A percentile compares a stretch with the other conserved stretches of the same genome.
These are phyloP conservation scores for Trametes versicolor DNA, from an alignment of 1,284 basidiomycete species.

Conservation along the genomic window DNA sequence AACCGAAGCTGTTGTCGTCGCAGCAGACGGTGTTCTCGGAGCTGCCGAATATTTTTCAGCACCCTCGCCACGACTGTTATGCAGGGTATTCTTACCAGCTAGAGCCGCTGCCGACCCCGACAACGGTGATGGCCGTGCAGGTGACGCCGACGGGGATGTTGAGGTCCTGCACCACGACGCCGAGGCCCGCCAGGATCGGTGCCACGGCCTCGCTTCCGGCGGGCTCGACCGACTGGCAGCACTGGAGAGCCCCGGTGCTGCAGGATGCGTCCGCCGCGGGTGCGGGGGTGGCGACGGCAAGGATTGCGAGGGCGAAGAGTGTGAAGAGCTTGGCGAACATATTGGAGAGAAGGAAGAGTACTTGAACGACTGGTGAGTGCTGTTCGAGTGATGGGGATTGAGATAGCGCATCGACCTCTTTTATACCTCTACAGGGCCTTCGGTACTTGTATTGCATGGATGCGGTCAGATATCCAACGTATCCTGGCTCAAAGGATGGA, in stretches of 20 bases:
- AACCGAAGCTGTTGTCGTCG: constrained; percentile 14
- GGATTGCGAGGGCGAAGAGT: constrained; percentile 3
- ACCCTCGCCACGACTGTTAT: no score
- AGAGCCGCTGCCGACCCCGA: constrained; percentile 30
- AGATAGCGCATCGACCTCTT: background rate
- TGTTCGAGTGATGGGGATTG: constrained; percentile 10
- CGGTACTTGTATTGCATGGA: background rate
- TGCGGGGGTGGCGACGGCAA: constrained; percentile 3
- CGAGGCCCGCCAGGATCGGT: constrained; percentile 28
- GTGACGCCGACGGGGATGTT: constrained; percentile 38
- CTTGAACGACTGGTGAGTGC: constrained; percentile 14
- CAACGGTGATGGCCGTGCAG: constrained; percentile 38
- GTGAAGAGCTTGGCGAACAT: constrained; percentile 17
- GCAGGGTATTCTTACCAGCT: no score
- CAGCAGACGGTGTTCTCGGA: constrained; percentile 22
- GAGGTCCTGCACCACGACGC: constrained; percentile 35
- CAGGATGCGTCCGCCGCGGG: constrained; percentile 21
- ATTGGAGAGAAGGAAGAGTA: background rate
- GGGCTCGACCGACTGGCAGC: constrained; percentile 35
- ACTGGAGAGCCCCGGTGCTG: constrained; percentile 38
- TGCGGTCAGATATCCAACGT: no score
- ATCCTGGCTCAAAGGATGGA: no score
- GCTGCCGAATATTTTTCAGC: constrained; percentile 26
- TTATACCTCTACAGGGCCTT: background rate
- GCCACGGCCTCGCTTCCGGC: constrained; percentile 18